phyloP scores from a whole-genome alignment of 2,329 filamentous ascomycete species.

The Pyrenophora graminea region DNA sequence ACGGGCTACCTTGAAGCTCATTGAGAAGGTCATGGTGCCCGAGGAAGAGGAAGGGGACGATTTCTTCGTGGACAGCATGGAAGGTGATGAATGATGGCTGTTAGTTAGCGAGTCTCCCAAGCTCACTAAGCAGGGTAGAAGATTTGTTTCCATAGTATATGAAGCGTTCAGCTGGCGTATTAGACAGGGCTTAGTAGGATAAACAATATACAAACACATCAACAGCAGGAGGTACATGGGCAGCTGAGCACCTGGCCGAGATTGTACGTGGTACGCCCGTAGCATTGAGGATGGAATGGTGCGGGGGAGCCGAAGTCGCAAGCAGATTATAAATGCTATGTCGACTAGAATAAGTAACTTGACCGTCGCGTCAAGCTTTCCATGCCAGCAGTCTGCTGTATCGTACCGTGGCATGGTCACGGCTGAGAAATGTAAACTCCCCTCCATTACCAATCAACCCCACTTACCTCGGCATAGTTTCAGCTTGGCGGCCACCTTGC shows the following conservation, averaged over 20 bases:
- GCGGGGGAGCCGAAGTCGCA: no score
- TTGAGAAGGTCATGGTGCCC: constrained; percentile 83
- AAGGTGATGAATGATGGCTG: constrained; percentile 8
- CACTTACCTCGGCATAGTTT: constrained; percentile 33
- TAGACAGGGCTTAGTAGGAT: not conserved
- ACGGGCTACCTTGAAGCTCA: constrained; percentile 74
- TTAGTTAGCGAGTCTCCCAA: no score
- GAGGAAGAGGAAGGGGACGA: constrained; percentile 53
- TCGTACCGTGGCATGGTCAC: not conserved
- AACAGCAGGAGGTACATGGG: no score
- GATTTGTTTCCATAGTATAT: no score
- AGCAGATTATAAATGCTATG: no score
- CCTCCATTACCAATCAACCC: constrained; percentile 26
- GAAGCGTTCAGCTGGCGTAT: no score
- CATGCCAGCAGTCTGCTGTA: not conserved
- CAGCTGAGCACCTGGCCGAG: no score
- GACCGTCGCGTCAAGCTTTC: not conserved
- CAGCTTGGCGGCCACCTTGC: constrained; percentile 17
- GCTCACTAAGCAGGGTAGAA: no score
- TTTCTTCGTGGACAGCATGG: constrained; percentile 29
- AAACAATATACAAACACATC: no score
- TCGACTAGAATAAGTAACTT: no score
- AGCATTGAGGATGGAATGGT: no score
- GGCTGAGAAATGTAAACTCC: constrained; percentile 1
- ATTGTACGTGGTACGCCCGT: no score